Conservation (phyloP, 1,139 yeast genomes). For the Protomyces arabidopsidicola region DNA sequence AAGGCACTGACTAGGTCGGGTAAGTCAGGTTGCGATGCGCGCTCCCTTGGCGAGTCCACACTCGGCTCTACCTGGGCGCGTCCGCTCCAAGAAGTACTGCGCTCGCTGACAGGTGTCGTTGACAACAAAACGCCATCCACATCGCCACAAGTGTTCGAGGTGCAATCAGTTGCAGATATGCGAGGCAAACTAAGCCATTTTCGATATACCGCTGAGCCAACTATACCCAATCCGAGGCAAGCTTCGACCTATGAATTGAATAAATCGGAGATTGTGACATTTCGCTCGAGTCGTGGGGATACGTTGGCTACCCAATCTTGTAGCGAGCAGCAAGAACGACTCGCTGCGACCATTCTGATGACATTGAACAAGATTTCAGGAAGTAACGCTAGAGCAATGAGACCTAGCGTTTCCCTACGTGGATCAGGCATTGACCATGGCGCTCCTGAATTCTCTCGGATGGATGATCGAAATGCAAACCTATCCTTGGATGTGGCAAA, state of each 20-base stretch:
- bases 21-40: neutral
- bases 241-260: neutral
- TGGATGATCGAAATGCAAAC: neutral
- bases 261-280: neutral
- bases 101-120: neutral
- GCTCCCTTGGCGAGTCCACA: neutral
- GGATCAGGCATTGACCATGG: too few species aligned
- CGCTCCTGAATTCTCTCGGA: neutral
- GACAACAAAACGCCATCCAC: neutral
- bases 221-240: neutral
- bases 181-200: neutral
- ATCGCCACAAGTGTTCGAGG: neutral
- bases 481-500: neutral
- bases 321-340: neutral
- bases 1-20: neutral
- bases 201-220: neutral
- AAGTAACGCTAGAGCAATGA: neutral
- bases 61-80: neutral
- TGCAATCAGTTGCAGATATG: neutral
- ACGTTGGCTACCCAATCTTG: neutral
- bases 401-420: too few species aligned
- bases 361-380: neutral
- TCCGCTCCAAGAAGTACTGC: neutral
- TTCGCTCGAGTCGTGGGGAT: neutral
- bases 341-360: neutral